A percentile compares a stretch with the other conserved stretches of the same genome.
Evolutionary conservation across 2,329 filamentous ascomycete species (phyloP).

Genomic region (Hypoxylon sp.): DNA sequence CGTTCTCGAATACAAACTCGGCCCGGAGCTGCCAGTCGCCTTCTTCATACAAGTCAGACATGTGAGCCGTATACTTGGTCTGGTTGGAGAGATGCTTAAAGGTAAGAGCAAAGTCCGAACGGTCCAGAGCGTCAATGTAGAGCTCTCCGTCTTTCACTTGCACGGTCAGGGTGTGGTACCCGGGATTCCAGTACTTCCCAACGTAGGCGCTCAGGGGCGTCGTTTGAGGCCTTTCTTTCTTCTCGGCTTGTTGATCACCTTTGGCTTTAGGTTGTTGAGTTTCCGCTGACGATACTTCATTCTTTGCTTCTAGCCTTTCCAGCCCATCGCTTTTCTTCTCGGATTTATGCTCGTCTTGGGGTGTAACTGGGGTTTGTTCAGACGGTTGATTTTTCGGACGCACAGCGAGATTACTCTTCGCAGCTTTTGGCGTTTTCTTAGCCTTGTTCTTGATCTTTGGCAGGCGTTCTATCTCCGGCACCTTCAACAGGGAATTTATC

Average conservation of each 20-base stretch:
- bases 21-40: slow-evolving; percentile 14
- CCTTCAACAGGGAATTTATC: slow-evolving; percentile 42
- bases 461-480: slow-evolving; percentile 28
- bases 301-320: neutral
- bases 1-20: slow-evolving; percentile 43
- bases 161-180: slow-evolving; percentile 44
- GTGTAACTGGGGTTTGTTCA: neutral
- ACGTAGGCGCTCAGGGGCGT: slow-evolving; percentile 44
- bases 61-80: slow-evolving; percentile 37
- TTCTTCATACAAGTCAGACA: slow-evolving; percentile 7
- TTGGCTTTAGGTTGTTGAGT: neutral
- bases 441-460: slow-evolving; percentile 2
- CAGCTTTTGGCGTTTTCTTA: neutral
- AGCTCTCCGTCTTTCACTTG: slow-evolving; percentile 43
- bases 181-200: slow-evolving; percentile 47
- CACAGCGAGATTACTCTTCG: neutral
- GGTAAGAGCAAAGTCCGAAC: slow-evolving; percentile 36
- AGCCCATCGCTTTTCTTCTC: neutral
- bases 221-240: slow-evolving; percentile 33
- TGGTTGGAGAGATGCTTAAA: slow-evolving; percentile 45
- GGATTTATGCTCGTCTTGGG: neutral
- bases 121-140: slow-evolving; percentile 47
- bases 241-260: neutral
- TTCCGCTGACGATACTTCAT: neutral
- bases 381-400: neutral